A percentile compares a stretch with the other conserved stretches of the same genome.
These are phyloP conservation scores for Penicillium brasilianum DNA, from an alignment of 2,329 filamentous ascomycete genomes.

Conservation along the genomic window DNA sequence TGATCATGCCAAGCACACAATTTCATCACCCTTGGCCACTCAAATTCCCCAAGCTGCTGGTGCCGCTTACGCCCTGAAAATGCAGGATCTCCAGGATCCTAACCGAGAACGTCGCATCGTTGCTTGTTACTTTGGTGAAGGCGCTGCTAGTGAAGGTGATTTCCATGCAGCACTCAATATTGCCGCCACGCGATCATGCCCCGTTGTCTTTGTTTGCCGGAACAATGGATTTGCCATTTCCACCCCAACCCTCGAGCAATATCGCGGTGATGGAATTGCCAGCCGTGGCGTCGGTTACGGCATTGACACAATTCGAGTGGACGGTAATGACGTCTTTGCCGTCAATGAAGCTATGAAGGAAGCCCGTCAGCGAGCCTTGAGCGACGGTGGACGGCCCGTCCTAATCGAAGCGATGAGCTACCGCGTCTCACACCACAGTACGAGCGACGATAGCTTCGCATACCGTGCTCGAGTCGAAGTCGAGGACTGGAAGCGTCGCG, in stretches of 20 bases:
- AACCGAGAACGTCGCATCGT: slow-evolving; percentile 70
- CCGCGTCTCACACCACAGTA: slow-evolving; percentile 96
- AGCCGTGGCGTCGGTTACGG: slow-evolving; percentile 86
- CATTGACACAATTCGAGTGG: slow-evolving; percentile 90
- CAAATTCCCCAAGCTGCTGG: slow-evolving; percentile 88
- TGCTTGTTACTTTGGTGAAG: slow-evolving; percentile 88
- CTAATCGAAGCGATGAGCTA: slow-evolving; percentile 97
- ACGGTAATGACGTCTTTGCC: slow-evolving; percentile 94
- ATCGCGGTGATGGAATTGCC: slow-evolving; percentile 88
- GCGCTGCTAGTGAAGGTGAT: slow-evolving; percentile 86
- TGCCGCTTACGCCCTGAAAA: slow-evolving; percentile 84
- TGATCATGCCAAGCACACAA: slow-evolving; percentile 75
- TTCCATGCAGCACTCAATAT: slow-evolving; percentile 93
- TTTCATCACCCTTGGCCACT: slow-evolving; percentile 83
- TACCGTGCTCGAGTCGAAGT: slow-evolving; percentile 94
- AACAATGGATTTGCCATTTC: slow-evolving; percentile 94
- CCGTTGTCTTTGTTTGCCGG: slow-evolving; percentile 85
- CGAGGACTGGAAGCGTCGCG: slow-evolving; percentile 88
- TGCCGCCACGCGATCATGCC: slow-evolving; percentile 84
- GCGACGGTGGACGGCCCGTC: slow-evolving; percentile 79
- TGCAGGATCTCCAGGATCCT: slow-evolving; percentile 75
- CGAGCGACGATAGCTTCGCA: slow-evolving; percentile 94
- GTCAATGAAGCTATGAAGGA: slow-evolving; percentile 78
- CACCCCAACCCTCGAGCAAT: slow-evolving; percentile 87
- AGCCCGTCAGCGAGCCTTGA: slow-evolving; percentile 77